Evolutionary conservation across 306 rosid genomes (phyloP), one percentile per base, ranked within the genome.

Genomic region (Albizia julibrissin): DNA sequence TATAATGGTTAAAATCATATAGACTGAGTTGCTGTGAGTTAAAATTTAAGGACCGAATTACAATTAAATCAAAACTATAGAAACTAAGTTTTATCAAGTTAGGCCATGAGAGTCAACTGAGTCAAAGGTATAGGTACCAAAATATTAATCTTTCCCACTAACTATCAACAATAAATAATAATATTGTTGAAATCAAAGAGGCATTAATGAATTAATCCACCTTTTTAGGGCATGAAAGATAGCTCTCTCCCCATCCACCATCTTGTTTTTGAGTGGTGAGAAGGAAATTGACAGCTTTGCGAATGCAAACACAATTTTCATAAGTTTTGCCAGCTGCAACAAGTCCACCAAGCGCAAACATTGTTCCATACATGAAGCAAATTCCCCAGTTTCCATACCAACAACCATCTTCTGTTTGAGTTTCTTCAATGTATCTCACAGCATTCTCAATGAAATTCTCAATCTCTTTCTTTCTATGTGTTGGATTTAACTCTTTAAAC

Each of bases 191-290:
- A 52, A 18, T 52, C 61, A 52, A 52, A 18, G 24, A 49, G 21
- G 7, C 2, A 15, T 15, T 49, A 49, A 3, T 1, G 14, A 1
- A 49, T 14, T 18, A 59, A 24, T 59, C 4, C 12, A 26, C 69
- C 69, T 62, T 27, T 27, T 27, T 13, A 12, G 69, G 37, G 39
- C 39, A 62, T 12, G 69, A 62, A 62, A 62, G 37, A 27, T 62
- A 27, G 8, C 69, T 62, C 69, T 62, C 69, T 29, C 69, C 69
- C 69, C 69, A 62, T 8, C 69, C 69, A 27, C 69, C 69, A 10
- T 62, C 69, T 5, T 27, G 29, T 29, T 29, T 62, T 4, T 62
- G 69, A 4, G 18, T 62, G 12, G 6, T 12, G 7, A 62, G 34
- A 10, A 62, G 69, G 27, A 62, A 62, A 4, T 62, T 62, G 1